Evolutionary conservation across 371 early-diverging fungal genomes (phyloP).

Genomic region (Funneliformis caledonium): DNA sequence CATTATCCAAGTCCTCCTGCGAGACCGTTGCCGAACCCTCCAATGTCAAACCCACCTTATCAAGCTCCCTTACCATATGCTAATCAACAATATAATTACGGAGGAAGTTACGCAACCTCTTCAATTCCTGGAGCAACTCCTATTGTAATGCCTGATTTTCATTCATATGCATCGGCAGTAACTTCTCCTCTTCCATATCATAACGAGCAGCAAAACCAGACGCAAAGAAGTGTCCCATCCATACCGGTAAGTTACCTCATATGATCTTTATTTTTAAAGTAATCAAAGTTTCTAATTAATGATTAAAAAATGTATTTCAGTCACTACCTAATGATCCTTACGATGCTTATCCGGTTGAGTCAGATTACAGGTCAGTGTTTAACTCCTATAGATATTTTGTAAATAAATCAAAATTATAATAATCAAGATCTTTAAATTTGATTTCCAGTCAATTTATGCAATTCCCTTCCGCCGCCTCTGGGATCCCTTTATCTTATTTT

Average conservation of each 20-base stretch:
- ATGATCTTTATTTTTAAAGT: neutral
- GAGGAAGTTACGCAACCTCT: neutral
- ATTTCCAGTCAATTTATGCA: neutral
- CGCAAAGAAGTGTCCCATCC: neutral
- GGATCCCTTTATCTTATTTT: neutral
- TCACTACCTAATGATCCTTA: neutral
- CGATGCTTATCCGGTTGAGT: constrained; percentile 32
- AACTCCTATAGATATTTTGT: too few relatives aligned
- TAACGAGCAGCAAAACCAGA: neutral
- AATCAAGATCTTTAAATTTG: neutral
- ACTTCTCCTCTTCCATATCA: neutral
- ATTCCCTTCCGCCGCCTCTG: neutral
- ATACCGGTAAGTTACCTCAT: neutral
- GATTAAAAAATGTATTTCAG: neutral
- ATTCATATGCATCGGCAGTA: neutral
- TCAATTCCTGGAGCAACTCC: neutral
- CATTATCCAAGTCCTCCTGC: neutral
- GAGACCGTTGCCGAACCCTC: constrained; percentile 24
- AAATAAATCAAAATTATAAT: neutral
- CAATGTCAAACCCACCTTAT: neutral
- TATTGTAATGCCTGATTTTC: constrained; percentile 28
- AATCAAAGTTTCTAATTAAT: neutral
- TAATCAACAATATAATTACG: constrained; percentile 5
- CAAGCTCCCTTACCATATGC: neutral
- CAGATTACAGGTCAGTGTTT: neutral